A percentile compares a stretch with the other conserved stretches of the same genome.
Evolutionary conservation across 345 rosid species (phyloP).

Genomic region (Salix arbutifolia): DNA sequence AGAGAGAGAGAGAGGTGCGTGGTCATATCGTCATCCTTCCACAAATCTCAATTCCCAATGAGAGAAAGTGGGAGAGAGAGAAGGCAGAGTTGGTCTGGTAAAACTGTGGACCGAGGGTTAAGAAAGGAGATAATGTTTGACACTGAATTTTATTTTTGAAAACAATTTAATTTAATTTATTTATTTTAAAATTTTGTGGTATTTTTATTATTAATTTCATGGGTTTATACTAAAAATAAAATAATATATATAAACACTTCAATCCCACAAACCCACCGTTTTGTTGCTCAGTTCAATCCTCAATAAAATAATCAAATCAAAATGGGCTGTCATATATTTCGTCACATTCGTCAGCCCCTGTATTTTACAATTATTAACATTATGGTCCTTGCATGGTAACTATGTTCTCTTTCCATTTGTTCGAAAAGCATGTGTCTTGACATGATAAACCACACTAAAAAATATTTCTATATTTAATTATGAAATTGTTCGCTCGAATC

Average conservation of each 20-base stretch:
- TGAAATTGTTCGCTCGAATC: too few relatives aligned
- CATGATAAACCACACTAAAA: too few relatives aligned
- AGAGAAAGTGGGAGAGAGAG: not conserved
- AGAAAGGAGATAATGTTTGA: not conserved
- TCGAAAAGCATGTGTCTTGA: too few relatives aligned
- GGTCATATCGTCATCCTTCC: slow-evolving; percentile 39
- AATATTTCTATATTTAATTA: too few relatives aligned
- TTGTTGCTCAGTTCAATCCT: slow-evolving; percentile 10
- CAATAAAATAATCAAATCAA: not conserved
- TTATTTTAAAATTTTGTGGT: too few relatives aligned
- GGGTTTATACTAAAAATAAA: too few relatives aligned
- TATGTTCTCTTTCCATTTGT: not conserved
- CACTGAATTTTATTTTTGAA: too few relatives aligned
- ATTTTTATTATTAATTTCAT: too few relatives aligned
- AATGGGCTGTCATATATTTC: not conserved
- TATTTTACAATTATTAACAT: not conserved
- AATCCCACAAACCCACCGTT: not conserved
- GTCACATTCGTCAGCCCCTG: not conserved
- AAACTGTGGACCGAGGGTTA: slow-evolving; percentile 36
- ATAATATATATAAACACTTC: not conserved
- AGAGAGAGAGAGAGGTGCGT: slow-evolving; percentile 13
- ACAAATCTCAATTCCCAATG: slow-evolving; percentile 35
- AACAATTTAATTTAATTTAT: too few relatives aligned
- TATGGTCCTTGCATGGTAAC: not conserved
- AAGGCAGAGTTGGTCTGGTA: slow-evolving; percentile 17